Conservation (phyloP, 345 rosid genomes). For the Ailanthus altissimus region DNA sequence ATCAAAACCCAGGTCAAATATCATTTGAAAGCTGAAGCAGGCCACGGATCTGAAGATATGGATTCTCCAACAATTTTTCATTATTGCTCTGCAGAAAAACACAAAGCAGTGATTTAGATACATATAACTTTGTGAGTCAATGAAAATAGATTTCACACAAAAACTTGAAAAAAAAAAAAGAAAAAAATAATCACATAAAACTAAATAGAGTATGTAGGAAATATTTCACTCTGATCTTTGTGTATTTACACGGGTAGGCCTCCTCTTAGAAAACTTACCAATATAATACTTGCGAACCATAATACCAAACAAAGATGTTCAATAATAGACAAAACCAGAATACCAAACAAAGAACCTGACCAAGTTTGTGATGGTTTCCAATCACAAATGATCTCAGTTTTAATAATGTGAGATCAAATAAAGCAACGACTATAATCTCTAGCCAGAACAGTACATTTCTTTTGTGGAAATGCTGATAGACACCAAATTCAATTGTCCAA, state of each 20-base stretch:
- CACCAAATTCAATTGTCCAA: neutral
- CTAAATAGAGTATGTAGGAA: neutral
- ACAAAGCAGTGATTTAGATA: conserved; percentile 21
- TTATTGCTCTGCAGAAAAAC: conserved; percentile 78
- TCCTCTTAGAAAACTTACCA: neutral
- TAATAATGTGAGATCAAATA: neutral
- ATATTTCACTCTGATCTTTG: neutral
- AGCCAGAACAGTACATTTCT: neutral
- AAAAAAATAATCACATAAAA: neutral
- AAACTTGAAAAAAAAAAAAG: neutral
- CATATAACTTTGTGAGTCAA: neutral
- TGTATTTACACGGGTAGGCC: neutral
- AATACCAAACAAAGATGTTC: neutral
- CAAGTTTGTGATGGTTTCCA: neutral
- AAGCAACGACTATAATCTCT: conserved; percentile 6
- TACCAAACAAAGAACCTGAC: neutral
- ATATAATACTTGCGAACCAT: conserved; percentile 4
- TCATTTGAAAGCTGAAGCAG: conserved; percentile 85
- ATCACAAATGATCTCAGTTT: neutral
- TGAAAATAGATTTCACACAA: neutral
- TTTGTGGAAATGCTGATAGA: neutral
- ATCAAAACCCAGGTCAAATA: conserved; percentile 40
- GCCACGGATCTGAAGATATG: conserved; percentile 97
- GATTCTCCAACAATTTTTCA: conserved; percentile 93
- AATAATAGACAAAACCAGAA: neutral